Base-by-base conservation (phyloP, 345 rosid genomes). In the Populus tremula region DNA sequence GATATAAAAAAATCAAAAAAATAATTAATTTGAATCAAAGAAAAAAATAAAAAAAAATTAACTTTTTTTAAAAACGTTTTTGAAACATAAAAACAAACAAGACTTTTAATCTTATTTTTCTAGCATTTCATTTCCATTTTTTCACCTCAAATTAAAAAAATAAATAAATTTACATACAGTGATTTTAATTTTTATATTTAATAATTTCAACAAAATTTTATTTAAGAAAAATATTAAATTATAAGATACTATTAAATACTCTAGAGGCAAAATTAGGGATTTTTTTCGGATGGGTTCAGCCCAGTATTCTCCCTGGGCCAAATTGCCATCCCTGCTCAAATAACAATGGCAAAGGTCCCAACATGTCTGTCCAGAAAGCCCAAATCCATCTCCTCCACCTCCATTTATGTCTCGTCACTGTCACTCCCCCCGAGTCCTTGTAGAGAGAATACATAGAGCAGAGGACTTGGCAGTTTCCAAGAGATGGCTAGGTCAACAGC, bases 401-500 rank as follows among this genome's bases (percentile, higher is more conserved):
- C 29, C 63, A n/a, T 3, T 56, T 23, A 59, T 59, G 12, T 59
- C 63, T 59, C 29, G 63, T n/a, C 25, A 10, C 27, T 23, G 63
- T 23, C 50, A 3, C 50, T 45, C 50, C 17, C 1, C 50, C 17
- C 50, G 18, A 47, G 50, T 39, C 18, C 50, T 3, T 14, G 50
- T 47, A 47, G 50, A 47, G 3, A 47, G 17, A 47, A 47, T 47
- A 33, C 54, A 23, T 3, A 6, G 6, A 21, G 43, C 5, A 59
- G 29, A 59, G 64, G 64, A 59, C 64, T 23, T 9, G 14, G 27
- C 64, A 59, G 64, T 59, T n/a, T 23, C 27, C 64, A 59, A 59
- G 64, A 59, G 14, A 59, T 59, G 64, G 64, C 64, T 69, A 8
- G 56, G 45, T 56, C 83, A 69, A 76, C 33, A 31, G 38, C 76